These are phyloP conservation scores for Phanerochaete carnosa DNA, from an alignment of 768 basidiomycete species.

Conservation along the genomic window DNA sequence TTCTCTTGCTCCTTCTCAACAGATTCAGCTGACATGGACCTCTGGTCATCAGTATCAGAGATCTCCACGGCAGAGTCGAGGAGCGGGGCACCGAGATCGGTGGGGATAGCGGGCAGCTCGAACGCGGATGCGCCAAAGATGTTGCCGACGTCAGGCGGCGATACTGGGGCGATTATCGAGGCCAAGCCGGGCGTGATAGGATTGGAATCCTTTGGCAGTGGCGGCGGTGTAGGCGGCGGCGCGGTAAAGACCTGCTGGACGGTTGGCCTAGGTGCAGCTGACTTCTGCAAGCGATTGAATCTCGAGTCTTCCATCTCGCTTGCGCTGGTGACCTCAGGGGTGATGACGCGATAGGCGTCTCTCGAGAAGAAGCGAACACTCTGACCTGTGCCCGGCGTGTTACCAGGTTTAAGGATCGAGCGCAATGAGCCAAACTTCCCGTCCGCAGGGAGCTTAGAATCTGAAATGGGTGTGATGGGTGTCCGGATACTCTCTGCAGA, in stretches of 20 bases:
- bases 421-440: conserved; percentile 51
- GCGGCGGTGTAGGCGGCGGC: not conserved
- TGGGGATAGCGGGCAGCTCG: conserved; percentile 47
- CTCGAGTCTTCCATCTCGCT: conserved; percentile 28
- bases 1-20: conserved; percentile 14
- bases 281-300: conserved; percentile 26
- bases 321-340: conserved; percentile 56
- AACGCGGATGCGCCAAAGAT: conserved; percentile 57
- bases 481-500: conserved; percentile 21
- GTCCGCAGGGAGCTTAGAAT: conserved; percentile 27
- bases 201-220: not conserved
- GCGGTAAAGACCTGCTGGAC: conserved; percentile 50
- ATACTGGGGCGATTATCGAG: conserved; percentile 36
- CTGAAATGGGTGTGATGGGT: conserved; percentile 30
- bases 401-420: conserved; percentile 68
- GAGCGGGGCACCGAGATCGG: conserved; percentile 21
- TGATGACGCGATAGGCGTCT: conserved; percentile 62
- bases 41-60: conserved; percentile 25
- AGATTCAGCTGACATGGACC: conserved; percentile 17
- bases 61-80: conserved; percentile 37
- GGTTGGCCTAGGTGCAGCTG: conserved; percentile 34
- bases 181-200: conserved; percentile 19
- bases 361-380: conserved; percentile 77
- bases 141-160: conserved; percentile 45
- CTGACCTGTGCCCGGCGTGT: conserved; percentile 74